Evolutionary conservation across 2,329 filamentous ascomycete genomes (phyloP), one percentile per base, ranked within the genome.

Genomic region (Paradendryphiella salina): DNA sequence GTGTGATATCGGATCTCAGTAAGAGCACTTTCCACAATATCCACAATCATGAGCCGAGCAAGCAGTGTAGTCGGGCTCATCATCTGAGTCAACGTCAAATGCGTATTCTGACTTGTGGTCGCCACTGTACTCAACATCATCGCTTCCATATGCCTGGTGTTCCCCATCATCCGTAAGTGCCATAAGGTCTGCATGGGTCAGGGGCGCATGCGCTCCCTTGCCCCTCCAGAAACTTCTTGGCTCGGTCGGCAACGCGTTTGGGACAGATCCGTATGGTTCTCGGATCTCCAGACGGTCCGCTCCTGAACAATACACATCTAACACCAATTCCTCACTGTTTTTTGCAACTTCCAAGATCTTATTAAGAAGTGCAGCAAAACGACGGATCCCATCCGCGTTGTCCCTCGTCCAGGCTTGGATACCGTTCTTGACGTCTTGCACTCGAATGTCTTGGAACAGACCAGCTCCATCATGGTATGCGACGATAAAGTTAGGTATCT

Each of bases 401-500:
- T 72, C 59, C 5, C 48, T 46, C 51, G 80, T 77, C 79, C 79
- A 82, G 2, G 60, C 38, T 9, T 64, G 37, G 0, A 80, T 46
- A 5, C 73, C 62, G 8, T 67, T 34, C 1, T 62, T 60, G n/a
- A 77, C 63, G 48, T 80, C 61, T 13, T 63, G 59, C 6, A 77
- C 63, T n/a, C 54, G 60, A 31, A 79, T 72, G 11, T 78, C 67
- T 13, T 73, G 44, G 58, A 83, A 83, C 0, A 71, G 28, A 2
- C 69, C 70, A 5, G 74, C 73, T 5, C 47, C 60, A 7, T 74
- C 54, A 57, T 84, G 80, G 50, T 77, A 80, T 0, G 79, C 81
- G 15, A 82, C 56, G 28, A 83, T 66, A 50, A 83, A 79, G 46
- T 78, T 80, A 0, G 77, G 75, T 20, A 78, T 77, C 55, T 82